A percentile compares a stretch with the other conserved stretches of the same genome.
Conservation (phyloP, 2,329 filamentous ascomycete genomes). For the Clarireedia paspali region DNA sequence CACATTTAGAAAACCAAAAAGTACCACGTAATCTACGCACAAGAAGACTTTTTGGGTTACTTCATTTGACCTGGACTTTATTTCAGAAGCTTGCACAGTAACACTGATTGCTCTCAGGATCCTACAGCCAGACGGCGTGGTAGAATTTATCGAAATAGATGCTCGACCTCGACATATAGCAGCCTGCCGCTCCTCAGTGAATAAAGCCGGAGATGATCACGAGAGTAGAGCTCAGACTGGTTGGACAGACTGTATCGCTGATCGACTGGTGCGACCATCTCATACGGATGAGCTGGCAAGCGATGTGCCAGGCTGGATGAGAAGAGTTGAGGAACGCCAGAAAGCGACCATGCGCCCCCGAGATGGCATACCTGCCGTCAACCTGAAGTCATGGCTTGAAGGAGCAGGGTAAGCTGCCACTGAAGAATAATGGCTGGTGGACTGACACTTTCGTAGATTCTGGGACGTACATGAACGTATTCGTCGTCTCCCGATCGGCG, state of each 20-base stretch:
- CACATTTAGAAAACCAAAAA: too few relatives aligned
- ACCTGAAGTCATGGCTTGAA: constrained; percentile 26
- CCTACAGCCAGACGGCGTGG: constrained; percentile 26
- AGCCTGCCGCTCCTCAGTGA: neutral
- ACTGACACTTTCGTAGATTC: constrained; percentile 17
- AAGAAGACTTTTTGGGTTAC: too few relatives aligned
- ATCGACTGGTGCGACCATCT: constrained; percentile 20
- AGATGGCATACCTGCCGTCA: constrained; percentile 24
- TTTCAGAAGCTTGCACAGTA: neutral
- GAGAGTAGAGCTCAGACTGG: constrained; percentile 17
- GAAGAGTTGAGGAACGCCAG: constrained; percentile 20
- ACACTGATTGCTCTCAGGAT: constrained; percentile 7
- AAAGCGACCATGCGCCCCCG: constrained; percentile 21
- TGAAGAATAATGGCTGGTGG: neutral
- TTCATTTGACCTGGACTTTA: too few relatives aligned
- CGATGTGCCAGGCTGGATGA: constrained; percentile 22
- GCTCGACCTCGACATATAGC: constrained; percentile 20
- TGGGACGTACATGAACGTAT: constrained; percentile 26
- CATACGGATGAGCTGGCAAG: constrained; percentile 21
- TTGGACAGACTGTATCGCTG: constrained; percentile 23
- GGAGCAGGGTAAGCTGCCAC: constrained; percentile 21
- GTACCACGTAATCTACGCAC: too few relatives aligned
- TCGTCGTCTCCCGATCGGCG: constrained; percentile 21
- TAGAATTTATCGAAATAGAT: constrained; percentile 28
- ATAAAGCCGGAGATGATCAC: constrained; percentile 7